A percentile compares a stretch with the other conserved stretches of the same genome.
These are phyloP conservation scores for Zizania latifolia DNA, from an alignment of 176 grass and related monocot genomes.

Conservation along the genomic window DNA sequence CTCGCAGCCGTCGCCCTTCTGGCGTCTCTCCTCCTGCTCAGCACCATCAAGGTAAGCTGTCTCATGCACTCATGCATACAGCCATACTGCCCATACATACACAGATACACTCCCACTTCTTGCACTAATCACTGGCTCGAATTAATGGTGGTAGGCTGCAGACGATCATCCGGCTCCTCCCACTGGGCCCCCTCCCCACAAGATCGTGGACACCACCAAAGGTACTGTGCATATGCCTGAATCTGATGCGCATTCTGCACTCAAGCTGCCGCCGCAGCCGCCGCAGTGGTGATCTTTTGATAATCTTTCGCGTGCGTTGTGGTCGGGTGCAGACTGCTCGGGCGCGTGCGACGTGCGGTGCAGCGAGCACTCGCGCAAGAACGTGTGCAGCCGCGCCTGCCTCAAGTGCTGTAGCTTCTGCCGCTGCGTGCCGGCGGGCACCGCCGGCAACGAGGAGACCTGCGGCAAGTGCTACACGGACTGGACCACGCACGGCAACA, in stretches of 20 bases:
- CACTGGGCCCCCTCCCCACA: conserved; percentile 44
- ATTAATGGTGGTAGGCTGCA: conserved; percentile 5
- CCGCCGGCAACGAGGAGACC: conserved; percentile 64
- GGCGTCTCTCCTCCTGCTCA: conserved; percentile 46
- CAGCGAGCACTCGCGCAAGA: conserved; percentile 59
- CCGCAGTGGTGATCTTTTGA: too few relatives aligned
- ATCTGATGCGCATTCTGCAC: neutral
- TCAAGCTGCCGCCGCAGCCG: neutral
- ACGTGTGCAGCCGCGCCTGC: conserved; percentile 74
- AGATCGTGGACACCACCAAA: conserved; percentile 58
- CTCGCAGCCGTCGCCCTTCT: conserved; percentile 20
- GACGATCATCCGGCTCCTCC: conserved; percentile 33
- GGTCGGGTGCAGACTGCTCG: conserved; percentile 44
- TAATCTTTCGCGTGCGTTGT: neutral
- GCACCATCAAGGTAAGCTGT: conserved; percentile 32
- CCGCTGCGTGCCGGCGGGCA: conserved; percentile 91
- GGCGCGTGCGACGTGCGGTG: conserved; percentile 66
- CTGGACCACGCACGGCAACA: conserved; percentile 90
- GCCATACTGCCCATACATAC: too few relatives aligned
- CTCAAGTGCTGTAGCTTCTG: conserved; percentile 71
- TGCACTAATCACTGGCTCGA: neutral
- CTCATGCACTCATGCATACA: neutral
- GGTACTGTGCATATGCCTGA: conserved; percentile 36
- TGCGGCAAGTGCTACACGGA: conserved; percentile 91
- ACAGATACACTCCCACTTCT: too few relatives aligned